Evolutionary conservation across 306 rosid species (phyloP), one percentile per base, ranked within the genome.

Genomic region (Lathyrus sativus): DNA sequence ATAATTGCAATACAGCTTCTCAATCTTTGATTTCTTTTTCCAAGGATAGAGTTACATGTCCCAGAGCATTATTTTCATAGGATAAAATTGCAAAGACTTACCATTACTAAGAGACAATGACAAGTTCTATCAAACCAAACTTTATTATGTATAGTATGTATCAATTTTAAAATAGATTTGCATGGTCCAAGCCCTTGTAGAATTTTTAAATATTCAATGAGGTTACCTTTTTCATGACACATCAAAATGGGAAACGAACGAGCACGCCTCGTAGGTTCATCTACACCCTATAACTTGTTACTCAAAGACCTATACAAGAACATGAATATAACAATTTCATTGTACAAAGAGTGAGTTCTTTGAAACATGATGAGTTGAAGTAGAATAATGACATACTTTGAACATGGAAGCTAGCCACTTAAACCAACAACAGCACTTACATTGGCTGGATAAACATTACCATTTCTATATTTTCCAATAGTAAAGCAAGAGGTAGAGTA

Each of bases 351-450:
- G 50, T 67, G 74, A 46, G n/a, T 14, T 18, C 17, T 61, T 11
- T 18, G 38, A 50, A 71, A 74, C 66, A 65, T 13, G 61, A 70
- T 28, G 50, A 79, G 58, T 58, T 67, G n/a, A 42, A 56, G 63
- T 10, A 41, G 56, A 49, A 71, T 54, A 24, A 66, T 43, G 48
- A 11, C 90, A 74, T 43, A 90, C 99, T 85, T 93, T 80, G 97
- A 76, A 84, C 99, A 90, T 37, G 99, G 99, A 81, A 93, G 99
- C 99, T 97, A 93, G 78, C 99, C 99, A 80, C 99, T 93, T 48
- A 93, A 82, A 65, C 96, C 97, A 72, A 90, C 91, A 70, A 79
- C 88, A 9, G 90, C 97, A 76, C 95, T 82, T 73, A 88, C 11
- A 65, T 81, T 88, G 76, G 90, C 87, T 0, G 97, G 90, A 76